These are phyloP conservation scores for Orbilia javanica DNA, from an alignment of 2,329 filamentous ascomycete species.

Conservation along the genomic window DNA sequence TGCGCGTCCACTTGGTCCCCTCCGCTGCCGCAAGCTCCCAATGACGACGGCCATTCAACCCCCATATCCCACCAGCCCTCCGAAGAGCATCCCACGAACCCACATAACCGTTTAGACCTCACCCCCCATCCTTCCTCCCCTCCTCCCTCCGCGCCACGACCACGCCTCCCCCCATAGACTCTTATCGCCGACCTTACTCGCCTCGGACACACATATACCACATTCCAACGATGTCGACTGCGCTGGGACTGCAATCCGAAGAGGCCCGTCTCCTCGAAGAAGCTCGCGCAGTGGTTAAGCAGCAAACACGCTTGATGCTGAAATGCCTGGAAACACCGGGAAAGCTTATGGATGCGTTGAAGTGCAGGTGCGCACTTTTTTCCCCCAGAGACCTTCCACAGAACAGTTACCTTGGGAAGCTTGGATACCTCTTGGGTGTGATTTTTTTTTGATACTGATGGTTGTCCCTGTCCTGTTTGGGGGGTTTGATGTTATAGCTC, in stretches of 20 bases:
- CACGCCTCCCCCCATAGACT: neutral
- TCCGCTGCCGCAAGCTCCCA: slow-evolving; percentile 30
- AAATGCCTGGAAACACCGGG: slow-evolving; percentile 96
- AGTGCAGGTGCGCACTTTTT: slow-evolving; percentile 84
- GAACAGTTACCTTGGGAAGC: neutral
- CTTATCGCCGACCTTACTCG: neutral
- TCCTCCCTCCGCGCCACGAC: neutral
- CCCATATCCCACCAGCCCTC: slow-evolving; percentile 21
- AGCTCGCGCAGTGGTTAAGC: slow-evolving; percentile 93
- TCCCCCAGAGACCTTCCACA: neutral
- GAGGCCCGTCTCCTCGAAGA: slow-evolving; percentile 92
- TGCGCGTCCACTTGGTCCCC: slow-evolving; percentile 43
- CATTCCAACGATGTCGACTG: slow-evolving; percentile 44
- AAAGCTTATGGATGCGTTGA: slow-evolving; percentile 99
- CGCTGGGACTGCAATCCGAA: slow-evolving; percentile 57
- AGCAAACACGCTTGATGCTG: slow-evolving; percentile 97
- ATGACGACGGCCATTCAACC: slow-evolving; percentile 48
- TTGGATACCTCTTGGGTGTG: neutral
- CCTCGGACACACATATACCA: neutral
- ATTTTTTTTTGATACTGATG: neutral
- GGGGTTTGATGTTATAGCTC: slow-evolving; percentile 73
- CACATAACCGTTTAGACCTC: neutral
- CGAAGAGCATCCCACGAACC: slow-evolving; percentile 29
- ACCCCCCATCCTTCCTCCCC: neutral
- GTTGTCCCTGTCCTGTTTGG: neutral